Base-by-base conservation (phyloP, 768 basidiomycete genomes). In the Boletellus sp. region DNA sequence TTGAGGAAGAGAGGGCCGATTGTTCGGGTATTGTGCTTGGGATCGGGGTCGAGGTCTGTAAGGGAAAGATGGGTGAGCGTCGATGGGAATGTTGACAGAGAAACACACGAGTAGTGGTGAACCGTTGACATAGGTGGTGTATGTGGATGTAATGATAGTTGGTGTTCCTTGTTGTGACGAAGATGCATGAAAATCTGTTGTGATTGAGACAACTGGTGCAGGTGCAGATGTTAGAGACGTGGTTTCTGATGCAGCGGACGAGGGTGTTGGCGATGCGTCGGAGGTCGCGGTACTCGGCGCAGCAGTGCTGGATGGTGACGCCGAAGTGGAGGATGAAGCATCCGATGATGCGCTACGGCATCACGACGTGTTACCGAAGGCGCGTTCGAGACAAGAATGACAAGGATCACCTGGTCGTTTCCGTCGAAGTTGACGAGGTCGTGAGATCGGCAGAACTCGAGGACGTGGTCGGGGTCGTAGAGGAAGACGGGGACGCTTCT, bases 111-210 rank as follows among this genome's bases (percentile, higher is more conserved):
- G 3, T n/a, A 57, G 8, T 42, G 24, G 16, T 7, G 55, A 41
- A 47, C 62, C 55, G 36, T 48, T 43, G 45, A 60, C 1, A 5
- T 48, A 51, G 24, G 60, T 56, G 23, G 57, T 61, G 38, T 45
- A 62, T 13, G 57, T 20, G 10, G 62, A 56, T 0, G 58, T 60
- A 51, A 68, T 46, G 32, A 48, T 58, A 0, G 62, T 64, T 15
- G 24, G 41, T 0, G 33, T 54, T 15, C 34, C 45, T 10, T 47
- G 52, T 36, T 50, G 46, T 9, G 52, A 50, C 0, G 60, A 45
- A 16, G 56, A 20, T 12, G 12, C 24, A 1, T 52, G 42, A 16
- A 55, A 28, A 1, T 22, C 31, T 37, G 58, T 45, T 6, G 40
- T 48, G 36, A 20, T 43, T 16, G 51, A 10, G 17, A 13, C 6